These are phyloP conservation scores for Moricandia arvensis DNA, from an alignment of 345 rosid genomes.

Conservation along the genomic window DNA sequence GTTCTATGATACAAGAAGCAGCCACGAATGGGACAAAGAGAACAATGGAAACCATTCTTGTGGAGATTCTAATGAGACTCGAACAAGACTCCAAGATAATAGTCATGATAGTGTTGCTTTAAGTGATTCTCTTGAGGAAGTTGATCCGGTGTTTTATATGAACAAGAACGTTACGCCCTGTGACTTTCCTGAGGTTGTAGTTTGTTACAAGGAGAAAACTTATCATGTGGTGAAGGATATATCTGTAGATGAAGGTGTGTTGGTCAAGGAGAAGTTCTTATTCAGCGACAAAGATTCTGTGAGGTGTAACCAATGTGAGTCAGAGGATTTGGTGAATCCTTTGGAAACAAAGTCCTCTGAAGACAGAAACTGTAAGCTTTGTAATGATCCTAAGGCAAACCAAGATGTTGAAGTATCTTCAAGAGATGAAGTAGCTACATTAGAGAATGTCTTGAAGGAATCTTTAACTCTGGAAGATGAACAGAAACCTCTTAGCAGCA, in stretches of 20 bases:
- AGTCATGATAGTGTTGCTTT: slow-evolving; percentile 11
- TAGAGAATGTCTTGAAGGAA: slow-evolving; percentile 24
- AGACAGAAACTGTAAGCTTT: background rate
- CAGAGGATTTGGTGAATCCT: slow-evolving; percentile 15
- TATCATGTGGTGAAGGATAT: slow-evolving; percentile 70
- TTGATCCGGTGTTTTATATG: slow-evolving; percentile 46
- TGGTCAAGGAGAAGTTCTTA: slow-evolving; percentile 41
- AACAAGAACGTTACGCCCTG: slow-evolving; percentile 56
- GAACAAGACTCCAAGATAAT: background rate
- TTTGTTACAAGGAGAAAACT: slow-evolving; percentile 63
- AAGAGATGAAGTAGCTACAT: background rate
- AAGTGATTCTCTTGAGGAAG: slow-evolving; percentile 31
- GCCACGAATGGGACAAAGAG: slow-evolving; percentile 26
- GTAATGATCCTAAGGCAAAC: background rate
- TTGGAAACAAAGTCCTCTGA: slow-evolving; percentile 14
- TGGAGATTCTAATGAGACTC: background rate
- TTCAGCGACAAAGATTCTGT: slow-evolving; percentile 3
- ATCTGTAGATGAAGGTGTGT: slow-evolving; percentile 68
- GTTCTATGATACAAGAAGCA: slow-evolving; percentile 34
- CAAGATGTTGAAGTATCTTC: background rate
- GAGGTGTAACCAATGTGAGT: slow-evolving; percentile 30
- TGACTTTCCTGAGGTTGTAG: slow-evolving; percentile 59
- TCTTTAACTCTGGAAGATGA: slow-evolving; percentile 22
- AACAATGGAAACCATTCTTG: background rate
- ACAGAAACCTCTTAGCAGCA: background rate